These are phyloP conservation scores for Vitis rupestris DNA, from an alignment of 164 flowering plant genomes.

Conservation along the genomic window DNA sequence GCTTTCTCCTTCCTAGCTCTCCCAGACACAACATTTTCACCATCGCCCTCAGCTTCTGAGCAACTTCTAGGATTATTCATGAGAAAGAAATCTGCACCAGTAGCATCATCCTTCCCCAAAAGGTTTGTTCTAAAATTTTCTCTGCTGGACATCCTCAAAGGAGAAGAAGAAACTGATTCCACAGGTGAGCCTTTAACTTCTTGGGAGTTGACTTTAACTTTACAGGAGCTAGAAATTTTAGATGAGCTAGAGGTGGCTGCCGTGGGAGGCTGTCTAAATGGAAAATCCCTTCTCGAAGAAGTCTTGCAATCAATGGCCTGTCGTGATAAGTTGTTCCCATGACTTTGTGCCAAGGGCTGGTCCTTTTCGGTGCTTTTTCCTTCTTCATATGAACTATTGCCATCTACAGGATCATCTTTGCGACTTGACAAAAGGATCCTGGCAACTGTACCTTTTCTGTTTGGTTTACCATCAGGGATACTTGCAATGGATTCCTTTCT, in stretches of 20 bases:
- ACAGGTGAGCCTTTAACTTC: slow-evolving; percentile 87
- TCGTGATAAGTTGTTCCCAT: slow-evolving; percentile 22
- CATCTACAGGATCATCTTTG: slow-evolving; percentile 1
- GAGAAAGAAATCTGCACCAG: slow-evolving; percentile 25
- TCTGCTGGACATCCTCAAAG: slow-evolving; percentile 56
- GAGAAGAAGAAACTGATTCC: slow-evolving; percentile 95
- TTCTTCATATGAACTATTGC: not conserved
- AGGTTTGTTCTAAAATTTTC: slow-evolving; percentile 34
- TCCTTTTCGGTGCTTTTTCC: slow-evolving; percentile 16
- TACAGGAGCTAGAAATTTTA: slow-evolving; percentile 77
- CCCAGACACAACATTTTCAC: slow-evolving; percentile 36
- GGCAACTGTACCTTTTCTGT: slow-evolving; percentile 16
- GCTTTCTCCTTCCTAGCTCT: slow-evolving; percentile 35
- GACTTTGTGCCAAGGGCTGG: slow-evolving; percentile 23
- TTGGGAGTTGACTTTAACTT: slow-evolving; percentile 46
- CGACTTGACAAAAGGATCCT: slow-evolving; percentile 1
- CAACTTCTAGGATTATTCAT: slow-evolving; percentile 34
- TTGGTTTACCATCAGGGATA: slow-evolving; percentile 25
- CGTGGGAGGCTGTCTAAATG: slow-evolving; percentile 36
- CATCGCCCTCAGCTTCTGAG: slow-evolving; percentile 54
- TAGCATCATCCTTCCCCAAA: slow-evolving; percentile 37
- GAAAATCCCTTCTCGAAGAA: slow-evolving; percentile 47
- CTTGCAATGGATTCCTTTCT: slow-evolving; percentile 35
- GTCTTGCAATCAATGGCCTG: slow-evolving; percentile 42
- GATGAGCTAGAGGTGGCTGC: slow-evolving; percentile 95